Evolutionary conservation across 371 early-diverging fungal species (phyloP), one percentile per base, ranked within the genome.

Genomic region (Mucor circinelloides): DNA sequence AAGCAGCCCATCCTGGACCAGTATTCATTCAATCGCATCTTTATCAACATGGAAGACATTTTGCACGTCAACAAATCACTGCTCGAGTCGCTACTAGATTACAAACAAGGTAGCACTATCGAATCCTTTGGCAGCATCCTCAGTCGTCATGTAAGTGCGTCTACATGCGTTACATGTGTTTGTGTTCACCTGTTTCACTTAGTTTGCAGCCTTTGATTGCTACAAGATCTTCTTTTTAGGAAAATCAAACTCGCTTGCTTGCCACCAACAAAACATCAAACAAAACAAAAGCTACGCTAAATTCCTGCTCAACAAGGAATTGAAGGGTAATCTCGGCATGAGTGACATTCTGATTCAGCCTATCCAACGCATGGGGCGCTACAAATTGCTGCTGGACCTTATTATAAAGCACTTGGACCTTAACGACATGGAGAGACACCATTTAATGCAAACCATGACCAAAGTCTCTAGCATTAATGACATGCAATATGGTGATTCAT

Each of bases 401-500:
- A 75, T 48, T 25, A 52, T 52, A 25, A 25, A 52, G 1, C 27
- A 52, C 13, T 3, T 64, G 30, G 57, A 64, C 13, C 60, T 64
- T n/a, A 60, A 66, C 19, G 72, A 75, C 52, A 28, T 19, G 44
- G 72, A 72, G 32, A 25, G 48, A 21, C 19, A 27, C 7, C 19
- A 63, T 30, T 31, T 72, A 21, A 38, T 40, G 48, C 42, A 66
- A 36, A 66, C 67, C 2, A 25, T 44, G 19, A 54, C 60, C 3
- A 72, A 66, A 46, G 61, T 61, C 6, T 44, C 21, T 40, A 68
- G 42, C 30, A 68, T 68, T 21, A 69, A 66, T 55, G 44, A 63
- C 15, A 69, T 73, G 73, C 36, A 65, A 28, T 73, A 77, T 78
- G 76, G 79, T 69, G 55, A 78, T 23, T 66, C 73, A 0, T 64